Percentiles rank a stretch among this genome's conserved stretches.
phyloP scores from a whole-genome alignment of 169 alveolate genomes.

The Perkinsus olseni region DNA sequence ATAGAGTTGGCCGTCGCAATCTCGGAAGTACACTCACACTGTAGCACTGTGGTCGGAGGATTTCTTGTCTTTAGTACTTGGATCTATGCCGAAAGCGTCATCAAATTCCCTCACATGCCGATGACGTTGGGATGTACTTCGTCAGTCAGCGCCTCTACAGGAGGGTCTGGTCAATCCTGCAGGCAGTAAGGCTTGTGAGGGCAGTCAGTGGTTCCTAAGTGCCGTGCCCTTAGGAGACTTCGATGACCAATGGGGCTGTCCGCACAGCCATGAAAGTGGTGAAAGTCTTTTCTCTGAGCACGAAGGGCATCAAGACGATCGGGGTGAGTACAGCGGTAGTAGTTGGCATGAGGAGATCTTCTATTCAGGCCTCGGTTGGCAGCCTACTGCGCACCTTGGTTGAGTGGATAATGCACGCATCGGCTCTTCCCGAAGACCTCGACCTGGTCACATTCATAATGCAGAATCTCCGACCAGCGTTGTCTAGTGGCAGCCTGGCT shows the following conservation, averaged over 20 bases:
- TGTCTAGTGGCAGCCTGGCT: background rate
- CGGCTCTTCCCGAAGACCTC: background rate
- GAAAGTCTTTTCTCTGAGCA: background rate
- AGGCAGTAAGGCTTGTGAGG: background rate
- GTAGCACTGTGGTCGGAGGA: background rate
- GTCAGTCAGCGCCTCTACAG: background rate
- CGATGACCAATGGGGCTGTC: background rate
- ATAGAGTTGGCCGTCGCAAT: background rate
- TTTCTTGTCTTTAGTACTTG: background rate
- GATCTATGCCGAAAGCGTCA: background rate
- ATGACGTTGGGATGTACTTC: background rate
- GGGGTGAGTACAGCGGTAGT: background rate
- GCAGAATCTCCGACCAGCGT: background rate
- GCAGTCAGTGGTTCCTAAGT: background rate
- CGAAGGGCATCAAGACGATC: background rate
- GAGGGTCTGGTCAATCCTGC: background rate
- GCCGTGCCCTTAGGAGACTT: background rate
- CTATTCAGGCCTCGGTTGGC: background rate
- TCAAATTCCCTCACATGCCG: background rate
- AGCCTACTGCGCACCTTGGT: background rate
- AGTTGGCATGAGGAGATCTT: background rate
- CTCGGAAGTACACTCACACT: background rate
- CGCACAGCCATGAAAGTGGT: background rate
- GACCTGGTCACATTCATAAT: background rate
- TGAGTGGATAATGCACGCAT: background rate